Evolutionary conservation across 139 green algal genomes (phyloP).

Genomic region (Chlorella sp.): DNA sequence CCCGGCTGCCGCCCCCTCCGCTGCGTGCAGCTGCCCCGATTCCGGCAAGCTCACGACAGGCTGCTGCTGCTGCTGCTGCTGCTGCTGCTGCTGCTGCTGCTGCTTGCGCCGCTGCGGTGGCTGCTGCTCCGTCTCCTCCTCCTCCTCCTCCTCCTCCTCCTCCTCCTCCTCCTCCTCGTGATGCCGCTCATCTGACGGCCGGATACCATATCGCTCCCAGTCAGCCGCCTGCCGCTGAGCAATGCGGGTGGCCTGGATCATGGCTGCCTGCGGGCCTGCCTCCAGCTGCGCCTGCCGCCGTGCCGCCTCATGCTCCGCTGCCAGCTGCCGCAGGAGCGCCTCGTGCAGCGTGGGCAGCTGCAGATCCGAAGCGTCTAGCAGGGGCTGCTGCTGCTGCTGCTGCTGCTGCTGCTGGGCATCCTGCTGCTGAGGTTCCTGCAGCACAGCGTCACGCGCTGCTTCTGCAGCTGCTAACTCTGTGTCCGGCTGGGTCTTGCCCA

Average conservation of each 20-base stretch:
- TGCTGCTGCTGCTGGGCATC: background rate
- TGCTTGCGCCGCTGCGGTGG: background rate
- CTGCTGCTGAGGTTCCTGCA: background rate
- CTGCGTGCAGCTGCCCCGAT: no score
- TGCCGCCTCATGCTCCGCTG: background rate
- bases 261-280: background rate
- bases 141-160: background rate
- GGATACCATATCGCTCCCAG: no score
- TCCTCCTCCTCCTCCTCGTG: background rate
- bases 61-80: background rate
- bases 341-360: slow-evolving; percentile 15
- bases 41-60: no score
- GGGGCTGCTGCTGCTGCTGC: background rate
- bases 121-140: background rate
- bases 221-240: background rate
- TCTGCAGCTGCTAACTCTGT: no score
- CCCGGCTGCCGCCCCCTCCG: no score
- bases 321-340: slow-evolving; percentile 1
- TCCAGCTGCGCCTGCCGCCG: background rate
- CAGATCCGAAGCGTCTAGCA: slow-evolving; percentile 14
- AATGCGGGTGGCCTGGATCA: background rate
- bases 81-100: background rate
- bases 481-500: no score
- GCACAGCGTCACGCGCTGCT: no score
- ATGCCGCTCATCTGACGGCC: no score